Conservation (phyloP, 208 protist genomes). For the Trypanosoma cruzi region DNA sequence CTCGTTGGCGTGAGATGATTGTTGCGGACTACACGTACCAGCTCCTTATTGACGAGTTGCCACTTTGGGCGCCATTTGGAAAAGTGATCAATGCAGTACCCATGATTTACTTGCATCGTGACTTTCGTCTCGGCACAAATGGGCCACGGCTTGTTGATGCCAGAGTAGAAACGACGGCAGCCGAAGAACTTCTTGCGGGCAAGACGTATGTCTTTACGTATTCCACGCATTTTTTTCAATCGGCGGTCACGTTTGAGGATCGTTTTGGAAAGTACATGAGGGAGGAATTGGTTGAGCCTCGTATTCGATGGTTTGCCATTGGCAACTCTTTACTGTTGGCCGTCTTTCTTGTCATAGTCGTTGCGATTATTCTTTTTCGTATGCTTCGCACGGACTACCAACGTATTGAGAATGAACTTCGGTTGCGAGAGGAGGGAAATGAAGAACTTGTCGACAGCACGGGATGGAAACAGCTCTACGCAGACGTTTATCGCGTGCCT, state of each 20-base stretch:
- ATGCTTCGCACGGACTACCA: conserved; percentile 85
- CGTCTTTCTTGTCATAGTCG: conserved; percentile 89
- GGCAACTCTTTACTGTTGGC: conserved; percentile 94
- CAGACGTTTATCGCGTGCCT: conserved; percentile 95
- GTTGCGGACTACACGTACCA: conserved; percentile 52
- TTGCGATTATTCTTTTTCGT: conserved; percentile 90
- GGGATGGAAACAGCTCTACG: conserved; percentile 96
- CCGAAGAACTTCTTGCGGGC: conserved; percentile 20
- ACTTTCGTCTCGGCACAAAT: conserved; percentile 79
- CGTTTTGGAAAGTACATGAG: conserved; percentile 92
- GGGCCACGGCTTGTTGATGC: conserved; percentile 63
- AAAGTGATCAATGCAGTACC: conserved; percentile 11
- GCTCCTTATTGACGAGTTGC: conserved; percentile 62
- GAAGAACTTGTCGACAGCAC: conserved; percentile 85
- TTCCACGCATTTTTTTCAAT: conserved; percentile 66
- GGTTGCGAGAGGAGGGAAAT: conserved; percentile 42
- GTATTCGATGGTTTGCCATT: conserved; percentile 94
- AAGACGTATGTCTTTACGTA: conserved; percentile 88
- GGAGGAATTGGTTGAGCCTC: conserved; percentile 86
- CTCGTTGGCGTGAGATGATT: conserved; percentile 32
- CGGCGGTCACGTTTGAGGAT: conserved; percentile 69
- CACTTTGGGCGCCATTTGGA: conserved; percentile 51
- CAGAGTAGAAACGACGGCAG: conserved; percentile 48
- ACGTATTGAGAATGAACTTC: conserved; percentile 66
- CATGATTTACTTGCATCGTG: conserved; percentile 89